Base-by-base conservation (phyloP, 2,329 filamentous ascomycete species). In the Microascus cirrosus region DNA sequence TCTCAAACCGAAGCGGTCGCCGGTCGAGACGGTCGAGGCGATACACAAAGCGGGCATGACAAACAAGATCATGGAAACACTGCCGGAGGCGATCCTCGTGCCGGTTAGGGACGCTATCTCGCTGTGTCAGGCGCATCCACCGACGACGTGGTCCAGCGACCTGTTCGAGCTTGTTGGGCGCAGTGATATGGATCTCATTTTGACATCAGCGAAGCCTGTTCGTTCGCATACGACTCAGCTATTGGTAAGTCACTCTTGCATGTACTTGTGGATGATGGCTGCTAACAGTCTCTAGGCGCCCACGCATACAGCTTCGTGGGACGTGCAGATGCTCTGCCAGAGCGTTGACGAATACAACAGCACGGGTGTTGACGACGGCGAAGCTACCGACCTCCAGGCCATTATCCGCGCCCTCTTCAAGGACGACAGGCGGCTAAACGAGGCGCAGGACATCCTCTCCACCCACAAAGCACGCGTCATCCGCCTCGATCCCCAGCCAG, bases 351-450 rank as follows among this genome's bases (percentile, higher is more conserved):
- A 83, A 45, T 74, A 80, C 58, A 79, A 75, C 58, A 76, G 72
- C 52, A 80, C 82, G 52, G 80, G 84, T 0, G 84, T 87, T 58
- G 87, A 94, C 62, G 90, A 90, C 53, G 86, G 87, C 6, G 87
- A 90, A 58, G 92, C 94, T 68, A 87, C 86, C 35, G 90, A 96
- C 66, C 84, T 91, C 32, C 85, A 93, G 69, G 81, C 86, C 11
- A 84, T 97, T 8, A 95, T 94, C 34, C 84, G 86, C 56, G 77
- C 94, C 10, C 86, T 99, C 32, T 99, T 97, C 78, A 86, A 85
- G 60, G 91, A 97, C 63, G 94, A 99, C 66, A 84, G 91, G 60
- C 86, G 94, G 39, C 85, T 95, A 58, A 85, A 90, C 61, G 94
- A 99, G 73, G 94, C 91, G 0, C 85, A 86, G 58, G 84, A 81